These are phyloP conservation scores for Aspergillus luchuensis DNA, from an alignment of 2,329 filamentous ascomycete genomes.

Conservation along the genomic window DNA sequence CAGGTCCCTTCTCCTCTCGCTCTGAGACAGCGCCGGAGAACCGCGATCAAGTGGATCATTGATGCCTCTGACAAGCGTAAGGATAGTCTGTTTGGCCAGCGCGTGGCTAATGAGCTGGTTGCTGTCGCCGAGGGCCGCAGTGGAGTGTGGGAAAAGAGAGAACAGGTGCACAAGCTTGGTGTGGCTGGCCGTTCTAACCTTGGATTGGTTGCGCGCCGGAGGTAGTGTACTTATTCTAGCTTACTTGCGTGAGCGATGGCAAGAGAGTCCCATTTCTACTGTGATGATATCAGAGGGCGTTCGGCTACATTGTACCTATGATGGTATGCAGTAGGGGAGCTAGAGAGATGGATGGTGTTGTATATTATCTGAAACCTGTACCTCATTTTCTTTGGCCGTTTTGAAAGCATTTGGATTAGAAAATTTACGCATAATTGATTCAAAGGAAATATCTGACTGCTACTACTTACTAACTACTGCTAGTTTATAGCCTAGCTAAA, in stretches of 20 bases:
- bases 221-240: background rate
- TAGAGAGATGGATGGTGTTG: background rate
- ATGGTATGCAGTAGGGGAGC: background rate
- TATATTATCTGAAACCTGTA: constrained; percentile 1
- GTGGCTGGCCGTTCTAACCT: constrained; percentile 75
- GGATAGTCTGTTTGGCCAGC: constrained; percentile 71
- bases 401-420: constrained; percentile 3
- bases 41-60: constrained; percentile 86
- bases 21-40: constrained; percentile 72
- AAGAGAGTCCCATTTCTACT: background rate
- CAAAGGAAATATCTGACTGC: no score
- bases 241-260: no score
- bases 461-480: no score
- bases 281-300: background rate
- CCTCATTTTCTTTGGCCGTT: background rate
- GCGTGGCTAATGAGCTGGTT: constrained; percentile 83
- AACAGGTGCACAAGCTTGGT: constrained; percentile 75
- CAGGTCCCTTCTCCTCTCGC: constrained; percentile 79
- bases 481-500: no score
- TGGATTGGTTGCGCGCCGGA: background rate
- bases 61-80: constrained; percentile 78
- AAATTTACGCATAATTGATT: background rate
- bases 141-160: constrained; percentile 78
- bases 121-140: constrained; percentile 85
- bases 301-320: background rate